Conservation (phyloP, 805 yeast species). For the Suhomyces emberorum region DNA sequence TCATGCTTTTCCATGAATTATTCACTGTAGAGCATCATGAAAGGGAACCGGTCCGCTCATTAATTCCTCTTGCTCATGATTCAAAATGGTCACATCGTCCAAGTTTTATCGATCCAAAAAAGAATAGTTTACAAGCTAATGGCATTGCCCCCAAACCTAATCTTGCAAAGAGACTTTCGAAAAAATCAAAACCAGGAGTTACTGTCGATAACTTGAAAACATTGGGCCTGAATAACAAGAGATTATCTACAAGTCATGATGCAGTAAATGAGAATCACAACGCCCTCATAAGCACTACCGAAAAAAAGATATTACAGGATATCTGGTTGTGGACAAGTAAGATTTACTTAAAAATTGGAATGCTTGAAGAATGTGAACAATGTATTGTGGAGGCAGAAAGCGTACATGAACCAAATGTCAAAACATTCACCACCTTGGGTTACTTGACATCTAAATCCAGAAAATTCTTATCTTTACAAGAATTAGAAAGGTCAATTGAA, state of each 20-base stretch:
- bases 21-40: slow-evolving; percentile 34
- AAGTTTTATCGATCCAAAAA: slow-evolving; percentile 34
- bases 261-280: neutral
- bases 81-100: slow-evolving; percentile 40
- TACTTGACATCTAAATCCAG: slow-evolving; percentile 40
- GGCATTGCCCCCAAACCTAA: slow-evolving; percentile 5
- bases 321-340: slow-evolving; percentile 76
- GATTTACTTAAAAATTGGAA: slow-evolving; percentile 56
- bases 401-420: slow-evolving; percentile 42
- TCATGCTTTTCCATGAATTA: slow-evolving; percentile 52
- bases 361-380: slow-evolving; percentile 59
- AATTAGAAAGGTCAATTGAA: slow-evolving; percentile 63
- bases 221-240: neutral
- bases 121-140: neutral
- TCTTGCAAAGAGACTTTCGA: slow-evolving; percentile 1
- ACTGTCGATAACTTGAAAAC: neutral
- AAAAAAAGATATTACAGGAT: slow-evolving; percentile 43
- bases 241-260: neutral
- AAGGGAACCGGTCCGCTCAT: too few relatives aligned
- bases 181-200: neutral
- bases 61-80: slow-evolving; percentile 3
- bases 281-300: neutral
- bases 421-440: slow-evolving; percentile 51
- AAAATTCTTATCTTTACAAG: slow-evolving; percentile 52
- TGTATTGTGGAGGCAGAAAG: slow-evolving; percentile 71